These are phyloP conservation scores for Alisma plantagoaquatica DNA, from an alignment of 106 monocot genomes.

Conservation along the genomic window DNA sequence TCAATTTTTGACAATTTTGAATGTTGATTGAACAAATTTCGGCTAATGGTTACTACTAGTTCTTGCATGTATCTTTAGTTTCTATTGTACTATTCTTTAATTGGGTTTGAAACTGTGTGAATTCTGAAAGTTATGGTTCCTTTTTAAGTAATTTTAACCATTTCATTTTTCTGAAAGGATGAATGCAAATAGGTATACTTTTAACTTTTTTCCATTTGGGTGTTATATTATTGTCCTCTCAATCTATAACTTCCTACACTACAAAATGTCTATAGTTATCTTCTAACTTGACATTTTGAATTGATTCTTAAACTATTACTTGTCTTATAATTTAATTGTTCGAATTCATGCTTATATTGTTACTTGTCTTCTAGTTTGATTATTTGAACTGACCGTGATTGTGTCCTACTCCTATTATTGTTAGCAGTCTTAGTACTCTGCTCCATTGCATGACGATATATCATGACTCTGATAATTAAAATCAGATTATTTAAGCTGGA, in stretches of 20 bases:
- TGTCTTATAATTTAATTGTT: background rate
- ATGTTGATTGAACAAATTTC: constrained; percentile 84
- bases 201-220: too few species aligned
- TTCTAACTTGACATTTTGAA: background rate
- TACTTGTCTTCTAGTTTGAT: background rate
- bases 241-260: background rate
- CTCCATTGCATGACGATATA: background rate
- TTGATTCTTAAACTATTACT: background rate
- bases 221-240: constrained; percentile 7
- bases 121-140: background rate
- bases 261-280: background rate
- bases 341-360: background rate
- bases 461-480: background rate
- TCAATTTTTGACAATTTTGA: constrained; percentile 98
- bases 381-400: background rate
- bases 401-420: too few species aligned
- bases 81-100: background rate
- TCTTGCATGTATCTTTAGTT: constrained; percentile 53
- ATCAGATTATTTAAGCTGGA: background rate
- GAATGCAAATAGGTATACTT: constrained; percentile 8
- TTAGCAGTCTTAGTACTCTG: background rate
- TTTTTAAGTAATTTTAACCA: background rate
- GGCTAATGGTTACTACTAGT: constrained; percentile 73
- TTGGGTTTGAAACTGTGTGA: background rate
- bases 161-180: constrained; percentile 1